These are phyloP conservation scores for Phytopythium vexans DNA, from an alignment of 352 stramenopile species.

Conservation along the genomic window DNA sequence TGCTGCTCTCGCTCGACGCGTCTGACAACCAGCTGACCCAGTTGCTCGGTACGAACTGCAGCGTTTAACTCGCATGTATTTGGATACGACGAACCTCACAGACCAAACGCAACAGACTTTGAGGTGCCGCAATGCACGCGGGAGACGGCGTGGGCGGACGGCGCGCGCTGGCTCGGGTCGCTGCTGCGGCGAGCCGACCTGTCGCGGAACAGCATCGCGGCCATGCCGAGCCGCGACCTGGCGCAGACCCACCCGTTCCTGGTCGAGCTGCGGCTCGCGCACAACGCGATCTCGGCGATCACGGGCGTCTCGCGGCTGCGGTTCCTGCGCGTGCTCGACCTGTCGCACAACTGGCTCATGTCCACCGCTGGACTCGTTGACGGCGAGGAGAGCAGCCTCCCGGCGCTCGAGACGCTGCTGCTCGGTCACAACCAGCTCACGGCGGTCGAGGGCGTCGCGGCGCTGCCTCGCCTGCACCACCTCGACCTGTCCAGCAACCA, in stretches of 20 bases:
- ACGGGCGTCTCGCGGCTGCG: conserved; percentile 45
- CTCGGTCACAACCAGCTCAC: conserved; percentile 58
- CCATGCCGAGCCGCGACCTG: conserved; percentile 40
- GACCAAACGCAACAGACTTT: conserved; percentile 30
- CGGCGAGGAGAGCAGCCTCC: conserved; percentile 13
- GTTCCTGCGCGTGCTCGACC: conserved; percentile 63
- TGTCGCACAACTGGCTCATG: conserved; percentile 63
- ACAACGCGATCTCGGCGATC: conserved; percentile 56
- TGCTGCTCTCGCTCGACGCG: conserved; percentile 58
- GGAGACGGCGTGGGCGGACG: conserved; percentile 50
- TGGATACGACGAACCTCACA: not conserved
- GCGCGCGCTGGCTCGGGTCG: conserved; percentile 58
- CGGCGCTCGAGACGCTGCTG: conserved; percentile 45
- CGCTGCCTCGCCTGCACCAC: conserved; percentile 42
- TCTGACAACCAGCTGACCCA: conserved; percentile 56
- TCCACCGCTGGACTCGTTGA: conserved; percentile 33
- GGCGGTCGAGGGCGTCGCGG: conserved; percentile 37
- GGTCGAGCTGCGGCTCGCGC: conserved; percentile 53
- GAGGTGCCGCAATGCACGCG: conserved; percentile 54
- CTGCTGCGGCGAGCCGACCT: conserved; percentile 53
- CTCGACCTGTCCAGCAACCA: conserved; percentile 63
- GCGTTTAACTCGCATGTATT: not conserved
- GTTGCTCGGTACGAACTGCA: conserved; percentile 22
- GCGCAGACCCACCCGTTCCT: conserved; percentile 52
- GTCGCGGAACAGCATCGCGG: conserved; percentile 45